Conservation (phyloP, 2,329 filamentous ascomycete genomes). For the Arachnomyces sp. region DNA sequence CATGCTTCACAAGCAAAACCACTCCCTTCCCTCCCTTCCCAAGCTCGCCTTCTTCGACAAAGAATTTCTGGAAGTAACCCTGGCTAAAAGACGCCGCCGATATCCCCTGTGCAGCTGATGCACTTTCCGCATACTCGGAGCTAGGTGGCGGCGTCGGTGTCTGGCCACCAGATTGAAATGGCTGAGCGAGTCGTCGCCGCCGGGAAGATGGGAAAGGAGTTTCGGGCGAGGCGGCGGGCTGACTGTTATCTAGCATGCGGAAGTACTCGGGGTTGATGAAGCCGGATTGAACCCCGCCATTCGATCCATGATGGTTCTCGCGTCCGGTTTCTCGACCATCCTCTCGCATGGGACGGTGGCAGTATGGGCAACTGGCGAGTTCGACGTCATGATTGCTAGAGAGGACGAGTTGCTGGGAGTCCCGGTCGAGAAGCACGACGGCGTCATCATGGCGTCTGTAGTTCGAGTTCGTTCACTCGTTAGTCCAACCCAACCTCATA, state of each 20-base stretch:
- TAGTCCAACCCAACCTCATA: slow-evolving; percentile 6
- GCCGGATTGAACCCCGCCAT: slow-evolving; percentile 41
- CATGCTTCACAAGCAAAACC: slow-evolving; percentile 84
- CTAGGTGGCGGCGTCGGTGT: slow-evolving; percentile 38
- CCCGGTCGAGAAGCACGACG: slow-evolving; percentile 81
- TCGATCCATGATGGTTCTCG: slow-evolving; percentile 23
- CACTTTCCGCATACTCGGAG: slow-evolving; percentile 41
- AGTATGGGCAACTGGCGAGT: slow-evolving; percentile 75
- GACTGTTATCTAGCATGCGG: slow-evolving; percentile 69
- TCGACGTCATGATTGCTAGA: slow-evolving; percentile 55
- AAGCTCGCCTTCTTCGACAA: slow-evolving; percentile 77
- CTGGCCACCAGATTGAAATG: slow-evolving; percentile 35
- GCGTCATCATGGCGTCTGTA: slow-evolving; percentile 82
- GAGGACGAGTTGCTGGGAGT: slow-evolving; percentile 77
- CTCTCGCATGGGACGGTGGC: slow-evolving; percentile 63
- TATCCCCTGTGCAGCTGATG: slow-evolving; percentile 58
- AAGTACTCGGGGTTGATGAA: slow-evolving; percentile 94
- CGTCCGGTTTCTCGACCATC: slow-evolving; percentile 31
- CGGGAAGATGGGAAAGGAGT: slow-evolving; percentile 38
- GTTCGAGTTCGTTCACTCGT: slow-evolving; percentile 5
- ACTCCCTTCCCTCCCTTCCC: slow-evolving; percentile 91
- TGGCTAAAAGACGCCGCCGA: slow-evolving; percentile 81
- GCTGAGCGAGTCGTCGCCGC: slow-evolving; percentile 40
- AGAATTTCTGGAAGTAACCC: slow-evolving; percentile 88
- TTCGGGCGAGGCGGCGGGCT: slow-evolving; percentile 33